A percentile compares a stretch with the other conserved stretches of the same genome.
These are phyloP conservation scores for Solanum gandarillasii DNA, from an alignment of 257 asterid genomes.

Conservation along the genomic window DNA sequence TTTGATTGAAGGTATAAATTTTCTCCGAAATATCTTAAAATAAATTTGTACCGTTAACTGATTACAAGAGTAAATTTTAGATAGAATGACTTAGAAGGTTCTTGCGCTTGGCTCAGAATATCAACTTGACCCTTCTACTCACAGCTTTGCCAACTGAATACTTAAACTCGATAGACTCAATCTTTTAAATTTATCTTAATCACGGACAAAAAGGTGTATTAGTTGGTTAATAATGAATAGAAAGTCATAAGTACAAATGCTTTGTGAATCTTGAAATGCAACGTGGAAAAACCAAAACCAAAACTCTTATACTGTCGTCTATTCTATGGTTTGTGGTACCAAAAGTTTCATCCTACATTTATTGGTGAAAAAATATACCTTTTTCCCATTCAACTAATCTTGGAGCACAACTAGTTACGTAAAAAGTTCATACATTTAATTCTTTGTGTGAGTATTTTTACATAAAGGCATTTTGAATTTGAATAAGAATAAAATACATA, in stretches of 20 bases:
- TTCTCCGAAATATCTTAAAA: not conserved
- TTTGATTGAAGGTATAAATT: not conserved
- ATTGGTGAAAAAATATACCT: not conserved
- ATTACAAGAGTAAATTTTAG: not conserved
- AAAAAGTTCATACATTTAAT: not conserved
- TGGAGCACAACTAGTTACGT: not conserved
- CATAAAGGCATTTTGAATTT: not conserved
- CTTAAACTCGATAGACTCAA: not conserved
- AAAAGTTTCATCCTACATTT: not conserved
- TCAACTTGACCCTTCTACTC: not conserved
- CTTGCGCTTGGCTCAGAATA: not conserved
- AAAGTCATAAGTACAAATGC: not conserved
- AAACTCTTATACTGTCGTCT: not conserved
- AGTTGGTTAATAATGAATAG: not conserved
- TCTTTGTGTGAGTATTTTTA: not conserved
- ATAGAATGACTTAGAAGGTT: not conserved
- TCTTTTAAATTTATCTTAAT: not conserved
- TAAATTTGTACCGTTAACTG: too few species aligned
- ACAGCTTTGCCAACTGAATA: not conserved
- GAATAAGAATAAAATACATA: not conserved
- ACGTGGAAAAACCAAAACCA: slow-evolving; percentile 6
- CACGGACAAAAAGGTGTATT: not conserved
- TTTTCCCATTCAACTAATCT: not conserved
- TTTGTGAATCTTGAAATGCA: not conserved
- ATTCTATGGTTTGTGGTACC: not conserved